phyloP scores from a whole-genome alignment of 768 basidiomycete genomes.

The Rhizopogon vinicolor region DNA sequence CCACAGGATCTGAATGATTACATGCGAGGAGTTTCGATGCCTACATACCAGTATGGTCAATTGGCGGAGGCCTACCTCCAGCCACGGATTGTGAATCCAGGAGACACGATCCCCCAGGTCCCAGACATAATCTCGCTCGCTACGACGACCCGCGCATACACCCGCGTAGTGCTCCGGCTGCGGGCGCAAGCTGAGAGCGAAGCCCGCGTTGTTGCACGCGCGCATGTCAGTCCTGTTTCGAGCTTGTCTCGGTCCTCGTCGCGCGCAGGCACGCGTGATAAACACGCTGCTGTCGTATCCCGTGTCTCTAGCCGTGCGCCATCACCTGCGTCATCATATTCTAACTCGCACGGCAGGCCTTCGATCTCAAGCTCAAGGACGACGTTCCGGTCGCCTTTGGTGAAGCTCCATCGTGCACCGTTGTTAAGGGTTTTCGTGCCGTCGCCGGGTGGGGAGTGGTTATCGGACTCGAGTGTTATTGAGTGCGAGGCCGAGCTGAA shows the following conservation, averaged over 20 bases:
- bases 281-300: neutral
- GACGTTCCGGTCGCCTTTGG: slow-evolving; percentile 68
- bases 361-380: slow-evolving; percentile 12
- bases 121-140: slow-evolving; percentile 49
- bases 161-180: slow-evolving; percentile 73
- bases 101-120: slow-evolving; percentile 32
- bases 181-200: slow-evolving; percentile 75
- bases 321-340: slow-evolving; percentile 45
- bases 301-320: slow-evolving; percentile 58
- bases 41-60: slow-evolving; percentile 66
- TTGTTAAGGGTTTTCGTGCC: slow-evolving; percentile 80
- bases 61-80: slow-evolving; percentile 57
- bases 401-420: slow-evolving; percentile 67
- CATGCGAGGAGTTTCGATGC: slow-evolving; percentile 74
- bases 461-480: slow-evolving; percentile 75
- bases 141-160: slow-evolving; percentile 69
- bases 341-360: slow-evolving; percentile 18
- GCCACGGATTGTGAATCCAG: slow-evolving; percentile 35
- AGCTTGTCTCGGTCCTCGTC: neutral
- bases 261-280: slow-evolving; percentile 11
- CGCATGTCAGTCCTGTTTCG: slow-evolving; percentile 2
- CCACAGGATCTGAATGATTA: slow-evolving; percentile 75
- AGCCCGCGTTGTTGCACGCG: slow-evolving; percentile 17
- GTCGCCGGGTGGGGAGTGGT: slow-evolving; percentile 82
- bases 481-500: slow-evolving; percentile 81